Evolutionary conservation across 306 rosid genomes (phyloP).

Genomic region (Dalbergia cochinchinensis): DNA sequence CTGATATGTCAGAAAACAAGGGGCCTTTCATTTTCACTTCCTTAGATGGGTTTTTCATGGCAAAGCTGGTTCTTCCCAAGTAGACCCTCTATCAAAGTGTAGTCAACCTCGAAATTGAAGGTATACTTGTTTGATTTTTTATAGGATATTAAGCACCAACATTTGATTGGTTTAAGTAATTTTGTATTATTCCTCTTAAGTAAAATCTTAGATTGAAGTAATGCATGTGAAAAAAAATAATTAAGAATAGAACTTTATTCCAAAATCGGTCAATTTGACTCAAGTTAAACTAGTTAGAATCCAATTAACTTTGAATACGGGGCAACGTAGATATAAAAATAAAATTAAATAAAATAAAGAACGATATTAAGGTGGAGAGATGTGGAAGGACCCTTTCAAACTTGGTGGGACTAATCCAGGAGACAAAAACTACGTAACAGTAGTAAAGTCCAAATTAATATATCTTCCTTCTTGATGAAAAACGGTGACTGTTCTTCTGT

Average conservation of each 20-base stretch:
- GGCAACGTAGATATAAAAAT: too few relatives aligned
- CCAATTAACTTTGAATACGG: too few relatives aligned
- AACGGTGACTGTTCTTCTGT: constrained; percentile 28
- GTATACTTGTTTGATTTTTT: constrained; percentile 39
- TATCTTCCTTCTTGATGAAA: constrained; percentile 30
- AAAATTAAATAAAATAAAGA: too few relatives aligned
- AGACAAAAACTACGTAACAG: constrained; percentile 31
- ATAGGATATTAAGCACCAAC: too few relatives aligned
- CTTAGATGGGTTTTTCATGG: constrained; percentile 36
- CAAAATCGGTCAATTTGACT: too few relatives aligned
- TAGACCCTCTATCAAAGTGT: constrained; percentile 49
- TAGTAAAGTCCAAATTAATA: constrained; percentile 15
- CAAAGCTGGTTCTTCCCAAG: constrained; percentile 28
- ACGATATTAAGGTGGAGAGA: too few relatives aligned
- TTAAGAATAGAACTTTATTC: too few relatives aligned
- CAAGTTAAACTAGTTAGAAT: too few relatives aligned
- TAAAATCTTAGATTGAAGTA: too few relatives aligned
- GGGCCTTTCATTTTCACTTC: constrained; percentile 52
- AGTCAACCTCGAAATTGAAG: constrained; percentile 48
- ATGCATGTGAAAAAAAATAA: too few relatives aligned
- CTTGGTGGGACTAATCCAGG: constrained; percentile 43
- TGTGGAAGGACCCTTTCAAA: constrained; percentile 19
- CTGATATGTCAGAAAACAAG: constrained; percentile 40
- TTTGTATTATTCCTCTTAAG: too few relatives aligned
- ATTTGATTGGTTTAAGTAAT: too few relatives aligned